phyloP scores from a whole-genome alignment of 192 early-diverging fungal genomes.

The Umbelopsis sp. region DNA sequence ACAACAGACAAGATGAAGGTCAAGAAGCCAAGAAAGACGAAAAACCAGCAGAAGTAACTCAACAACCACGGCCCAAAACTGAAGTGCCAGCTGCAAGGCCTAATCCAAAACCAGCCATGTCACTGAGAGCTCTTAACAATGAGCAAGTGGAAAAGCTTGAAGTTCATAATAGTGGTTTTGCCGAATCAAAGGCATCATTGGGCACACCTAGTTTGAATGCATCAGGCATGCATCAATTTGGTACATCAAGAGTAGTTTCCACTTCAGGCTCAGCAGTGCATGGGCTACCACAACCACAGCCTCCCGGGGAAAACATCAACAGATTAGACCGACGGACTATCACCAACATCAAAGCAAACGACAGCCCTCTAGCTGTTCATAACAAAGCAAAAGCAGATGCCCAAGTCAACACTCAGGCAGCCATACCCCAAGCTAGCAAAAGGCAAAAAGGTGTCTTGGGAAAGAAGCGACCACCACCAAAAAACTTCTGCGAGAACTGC shows the following conservation, averaged over 20 bases:
- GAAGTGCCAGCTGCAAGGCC: no score
- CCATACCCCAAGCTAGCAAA: background rate
- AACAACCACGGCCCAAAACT: no score
- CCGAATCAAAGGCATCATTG: background rate
- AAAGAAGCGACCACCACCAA: background rate
- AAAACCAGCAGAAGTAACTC: background rate
- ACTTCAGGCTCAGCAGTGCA: slow-evolving; percentile 10
- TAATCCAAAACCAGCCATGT: background rate
- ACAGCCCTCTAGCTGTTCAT: background rate
- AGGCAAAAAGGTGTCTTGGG: background rate
- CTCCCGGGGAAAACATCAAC: slow-evolving; percentile 5
- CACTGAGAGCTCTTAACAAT: background rate
- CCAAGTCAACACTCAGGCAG: background rate
- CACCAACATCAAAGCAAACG: background rate
- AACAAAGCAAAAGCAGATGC: background rate
- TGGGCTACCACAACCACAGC: slow-evolving; percentile 10
- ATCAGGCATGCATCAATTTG: slow-evolving; percentile 10
- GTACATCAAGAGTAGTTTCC: slow-evolving; percentile 5
- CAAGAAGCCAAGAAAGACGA: background rate
- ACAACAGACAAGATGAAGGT: background rate
- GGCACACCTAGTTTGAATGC: slow-evolving; percentile 4
- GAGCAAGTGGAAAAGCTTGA: slow-evolving; percentile 14
- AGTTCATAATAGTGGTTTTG: background rate
- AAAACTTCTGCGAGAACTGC: slow-evolving; percentile 16
- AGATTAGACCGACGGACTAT: background rate